Evolutionary conservation across 306 rosid genomes (phyloP), one percentile per base, ranked within the genome.

Genomic region (Morella rubra): DNA sequence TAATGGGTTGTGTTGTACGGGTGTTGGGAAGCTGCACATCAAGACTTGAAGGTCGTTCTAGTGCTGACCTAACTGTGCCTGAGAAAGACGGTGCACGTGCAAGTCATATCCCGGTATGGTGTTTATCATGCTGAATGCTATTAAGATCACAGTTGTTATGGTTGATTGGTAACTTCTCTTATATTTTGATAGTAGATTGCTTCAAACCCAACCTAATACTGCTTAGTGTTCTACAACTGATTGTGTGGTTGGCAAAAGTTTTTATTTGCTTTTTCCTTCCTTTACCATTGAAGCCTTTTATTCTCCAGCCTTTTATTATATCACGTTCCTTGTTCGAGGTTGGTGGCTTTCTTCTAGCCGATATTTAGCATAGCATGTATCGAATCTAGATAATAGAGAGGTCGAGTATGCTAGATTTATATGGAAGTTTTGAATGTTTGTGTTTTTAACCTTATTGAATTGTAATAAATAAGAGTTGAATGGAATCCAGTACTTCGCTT

Each of bases 1-100:
- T 95, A 76, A 74, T 85, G 92, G 98, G 97, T 4, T 85, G 92
- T 82, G 96, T 89, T 77, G 97, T 92, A 66, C 95, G 97, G 86
- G 52, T 95, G 71, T 79, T 92, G 89, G 91, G 82, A 86, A 90
- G 96, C 86, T 89, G 97, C 74, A 80, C 88, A 73, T 78, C 82
- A 64, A 80, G 82, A 83, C 89, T 95, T 79, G 86, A 75, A 79
- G 69, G 24, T 52, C 69, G 49, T 71, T 68, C 73, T 61, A 52
- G 73, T n/a, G n/a, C 58, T n/a, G 45, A 73, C 71, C 74, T 64
- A 7, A 51, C 68, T 80, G 74, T 61, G 12, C 73, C 45, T 64
- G 74, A 75, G 71, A 83, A 80, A 72, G 83, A 81, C 8, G 73
- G 72, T 60, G 81, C 79, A 44, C 74, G 73, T 40, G 81, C 64